These are phyloP conservation scores for Monosporascus sp. DNA, from an alignment of 2,329 filamentous ascomycete species.

Conservation along the genomic window DNA sequence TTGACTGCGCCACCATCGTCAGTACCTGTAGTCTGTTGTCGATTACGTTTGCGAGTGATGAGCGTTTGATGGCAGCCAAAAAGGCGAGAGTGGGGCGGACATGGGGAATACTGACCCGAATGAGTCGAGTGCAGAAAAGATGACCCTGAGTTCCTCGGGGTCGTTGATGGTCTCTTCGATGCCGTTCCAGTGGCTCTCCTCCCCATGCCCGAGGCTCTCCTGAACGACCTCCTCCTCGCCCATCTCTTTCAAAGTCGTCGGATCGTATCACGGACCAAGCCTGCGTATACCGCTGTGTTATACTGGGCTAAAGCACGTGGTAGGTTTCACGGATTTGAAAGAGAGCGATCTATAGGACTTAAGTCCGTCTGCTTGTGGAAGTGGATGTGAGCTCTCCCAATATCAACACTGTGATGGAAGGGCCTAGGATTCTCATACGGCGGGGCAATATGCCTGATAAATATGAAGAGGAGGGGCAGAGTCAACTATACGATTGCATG, in stretches of 20 bases:
- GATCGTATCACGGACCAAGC: too few relatives aligned
- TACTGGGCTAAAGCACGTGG: too few relatives aligned
- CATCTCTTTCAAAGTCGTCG: too few relatives aligned
- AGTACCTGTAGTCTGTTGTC: constrained; percentile 8
- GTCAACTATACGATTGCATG: too few relatives aligned
- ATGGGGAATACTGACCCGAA: constrained; percentile 62
- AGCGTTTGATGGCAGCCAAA: constrained; percentile 1
- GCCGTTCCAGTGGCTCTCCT: constrained; percentile 49
- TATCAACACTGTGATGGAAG: not conserved
- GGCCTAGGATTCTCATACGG: not conserved
- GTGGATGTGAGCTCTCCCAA: not conserved
- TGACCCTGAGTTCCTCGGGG: constrained; percentile 71
- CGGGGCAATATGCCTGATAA: not conserved
- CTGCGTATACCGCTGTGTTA: too few relatives aligned
- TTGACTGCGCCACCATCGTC: constrained; percentile 48
- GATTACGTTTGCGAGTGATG: not conserved
- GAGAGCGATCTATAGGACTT: not conserved
- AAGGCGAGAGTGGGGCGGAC: constrained; percentile 1
- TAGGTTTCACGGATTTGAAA: too few relatives aligned
- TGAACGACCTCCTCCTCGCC: constrained; percentile 6
- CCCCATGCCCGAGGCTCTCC: constrained; percentile 7
- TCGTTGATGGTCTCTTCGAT: constrained; percentile 64
- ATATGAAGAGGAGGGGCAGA: not conserved
- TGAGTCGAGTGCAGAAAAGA: constrained; percentile 80
- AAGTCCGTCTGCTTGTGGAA: not conserved